Evolutionary conservation across 2,329 filamentous ascomycete genomes (phyloP).

Genomic region (Canariomyces notabilis): DNA sequence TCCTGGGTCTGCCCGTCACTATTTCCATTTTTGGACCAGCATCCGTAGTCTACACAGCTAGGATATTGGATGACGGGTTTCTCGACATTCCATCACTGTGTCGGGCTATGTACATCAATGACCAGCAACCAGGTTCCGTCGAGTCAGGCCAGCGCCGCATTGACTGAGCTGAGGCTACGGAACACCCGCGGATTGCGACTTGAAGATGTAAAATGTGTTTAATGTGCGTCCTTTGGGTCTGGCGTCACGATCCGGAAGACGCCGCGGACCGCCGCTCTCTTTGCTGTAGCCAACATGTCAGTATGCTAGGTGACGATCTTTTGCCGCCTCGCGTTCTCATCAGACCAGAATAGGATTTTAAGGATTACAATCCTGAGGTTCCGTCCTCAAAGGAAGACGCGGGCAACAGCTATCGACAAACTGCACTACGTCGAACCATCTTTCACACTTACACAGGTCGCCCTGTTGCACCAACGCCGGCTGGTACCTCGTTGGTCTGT

Average conservation of each 20-base stretch:
- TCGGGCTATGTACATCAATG: background rate
- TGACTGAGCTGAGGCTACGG: background rate
- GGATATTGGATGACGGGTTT: constrained; percentile 11
- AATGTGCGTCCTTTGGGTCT: background rate
- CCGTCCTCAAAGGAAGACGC: no score
- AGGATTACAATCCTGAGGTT: no score
- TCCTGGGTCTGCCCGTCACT: constrained; percentile 4
- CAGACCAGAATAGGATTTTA: no score
- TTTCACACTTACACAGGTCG: background rate
- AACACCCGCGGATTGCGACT: background rate
- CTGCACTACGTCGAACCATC: background rate
- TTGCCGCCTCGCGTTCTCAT: no score
- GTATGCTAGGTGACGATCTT: no score
- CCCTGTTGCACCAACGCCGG: background rate
- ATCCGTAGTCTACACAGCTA: constrained; percentile 4
- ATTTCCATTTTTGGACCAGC: constrained; percentile 8
- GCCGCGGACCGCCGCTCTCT: no score
- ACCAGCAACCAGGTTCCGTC: background rate
- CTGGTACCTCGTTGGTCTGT: background rate
- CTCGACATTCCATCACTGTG: constrained; percentile 12
- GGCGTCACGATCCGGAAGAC: background rate
- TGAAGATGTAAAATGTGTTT: background rate
- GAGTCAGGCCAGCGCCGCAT: background rate
- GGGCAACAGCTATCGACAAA: no score
- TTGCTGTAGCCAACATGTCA: no score